phyloP scores from a whole-genome alignment of 1,139 yeast species.

The Geotrichum candidum region DNA sequence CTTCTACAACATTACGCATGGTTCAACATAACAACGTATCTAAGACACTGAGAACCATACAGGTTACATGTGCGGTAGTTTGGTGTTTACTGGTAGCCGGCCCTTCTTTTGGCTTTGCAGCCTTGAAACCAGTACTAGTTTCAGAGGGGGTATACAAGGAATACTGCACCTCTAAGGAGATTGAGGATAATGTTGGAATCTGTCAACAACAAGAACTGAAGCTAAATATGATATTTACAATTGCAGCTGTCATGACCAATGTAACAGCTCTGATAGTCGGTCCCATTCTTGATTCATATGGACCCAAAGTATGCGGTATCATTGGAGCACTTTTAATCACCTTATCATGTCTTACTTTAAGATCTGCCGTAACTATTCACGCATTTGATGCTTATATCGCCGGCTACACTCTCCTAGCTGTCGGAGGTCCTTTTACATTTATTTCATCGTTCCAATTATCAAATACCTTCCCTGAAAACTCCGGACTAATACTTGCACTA shows the following conservation, averaged over 20 bases:
- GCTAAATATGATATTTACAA: constrained; percentile 72
- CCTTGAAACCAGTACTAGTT: constrained; percentile 74
- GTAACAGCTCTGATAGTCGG: constrained; percentile 80
- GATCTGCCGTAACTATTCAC: constrained; percentile 34
- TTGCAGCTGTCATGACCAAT: constrained; percentile 81
- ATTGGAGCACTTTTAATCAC: constrained; percentile 58
- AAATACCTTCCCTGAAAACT: constrained; percentile 60
- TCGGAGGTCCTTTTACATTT: constrained; percentile 78
- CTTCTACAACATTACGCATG: constrained; percentile 1
- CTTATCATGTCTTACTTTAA: constrained; percentile 47
- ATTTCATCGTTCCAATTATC: constrained; percentile 73
- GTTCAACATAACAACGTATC: constrained; percentile 8
- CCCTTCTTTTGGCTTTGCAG: constrained; percentile 87
- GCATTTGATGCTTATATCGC: constrained; percentile 51
- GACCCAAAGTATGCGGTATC: constrained; percentile 73
- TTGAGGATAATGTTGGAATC: constrained; percentile 23
- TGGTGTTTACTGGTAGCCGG: constrained; percentile 94
- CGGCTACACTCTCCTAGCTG: constrained; percentile 61
- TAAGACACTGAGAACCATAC: constrained; percentile 26
- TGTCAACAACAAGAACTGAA: constrained; percentile 76
- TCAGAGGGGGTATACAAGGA: constrained; percentile 66
- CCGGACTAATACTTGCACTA: constrained; percentile 64
- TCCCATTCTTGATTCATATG: constrained; percentile 62
- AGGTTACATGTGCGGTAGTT: constrained; percentile 60
- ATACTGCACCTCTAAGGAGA: constrained; percentile 42